Conservation (phyloP, 495 filamentous ascomycete genomes). For the Penicillium longicatenatum region DNA sequence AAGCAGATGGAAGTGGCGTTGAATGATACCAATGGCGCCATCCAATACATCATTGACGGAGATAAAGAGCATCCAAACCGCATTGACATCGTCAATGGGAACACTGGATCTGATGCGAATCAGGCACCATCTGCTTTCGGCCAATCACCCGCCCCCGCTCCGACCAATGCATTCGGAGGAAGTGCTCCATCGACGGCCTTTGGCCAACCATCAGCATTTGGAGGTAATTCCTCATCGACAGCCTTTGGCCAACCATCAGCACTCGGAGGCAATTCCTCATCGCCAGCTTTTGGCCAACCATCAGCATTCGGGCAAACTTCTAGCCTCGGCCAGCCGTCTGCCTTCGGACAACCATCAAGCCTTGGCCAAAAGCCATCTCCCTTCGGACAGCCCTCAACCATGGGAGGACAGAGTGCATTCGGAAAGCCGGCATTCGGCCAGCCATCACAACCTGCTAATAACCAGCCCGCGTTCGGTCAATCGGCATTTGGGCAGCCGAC, state of each 20-base stretch:
- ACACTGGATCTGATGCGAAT: slow-evolving; percentile 26
- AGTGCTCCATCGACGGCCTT: slow-evolving; percentile 24
- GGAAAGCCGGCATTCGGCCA: slow-evolving; percentile 28
- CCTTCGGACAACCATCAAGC: slow-evolving; percentile 37
- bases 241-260: slow-evolving; percentile 36
- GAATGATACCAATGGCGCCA: slow-evolving; percentile 67
- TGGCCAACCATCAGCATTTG: slow-evolving; percentile 26
- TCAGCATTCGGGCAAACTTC: slow-evolving; percentile 36
- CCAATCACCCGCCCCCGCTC: slow-evolving; percentile 26
- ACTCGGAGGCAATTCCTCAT: slow-evolving; percentile 21
- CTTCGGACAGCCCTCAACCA: slow-evolving; percentile 38
- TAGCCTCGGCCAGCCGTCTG: slow-evolving; percentile 38
- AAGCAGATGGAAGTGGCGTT: slow-evolving; percentile 69
- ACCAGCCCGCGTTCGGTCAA: slow-evolving; percentile 31
- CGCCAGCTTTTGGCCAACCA: slow-evolving; percentile 29
- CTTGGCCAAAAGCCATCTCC: slow-evolving; percentile 18
- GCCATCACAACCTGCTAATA: slow-evolving; percentile 23
- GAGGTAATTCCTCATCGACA: slow-evolving; percentile 3
- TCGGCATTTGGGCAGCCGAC: slow-evolving; percentile 40
- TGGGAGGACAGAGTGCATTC: slow-evolving; percentile 37
- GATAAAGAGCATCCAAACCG: slow-evolving; percentile 79
- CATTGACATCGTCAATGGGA: slow-evolving; percentile 64
- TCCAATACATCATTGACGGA: slow-evolving; percentile 68
- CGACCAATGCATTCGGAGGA: slow-evolving; percentile 26
- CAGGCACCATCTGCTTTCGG: slow-evolving; percentile 29